A percentile compares a stretch with the other conserved stretches of the same genome.
phyloP scores from a whole-genome alignment of 1,139 yeast genomes.

The Hyphopichia khmerensis region DNA sequence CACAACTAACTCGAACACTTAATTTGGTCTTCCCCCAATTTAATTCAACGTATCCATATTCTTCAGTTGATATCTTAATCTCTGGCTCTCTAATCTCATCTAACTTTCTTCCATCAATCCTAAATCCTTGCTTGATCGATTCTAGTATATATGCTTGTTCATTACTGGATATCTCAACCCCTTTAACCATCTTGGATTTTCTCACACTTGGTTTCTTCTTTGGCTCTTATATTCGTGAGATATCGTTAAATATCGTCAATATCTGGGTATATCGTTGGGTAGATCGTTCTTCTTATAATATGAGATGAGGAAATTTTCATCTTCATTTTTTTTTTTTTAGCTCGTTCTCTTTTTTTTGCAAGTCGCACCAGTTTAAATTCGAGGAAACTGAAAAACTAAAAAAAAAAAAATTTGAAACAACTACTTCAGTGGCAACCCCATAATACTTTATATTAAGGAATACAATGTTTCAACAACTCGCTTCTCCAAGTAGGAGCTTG shows the following conservation, averaged over 20 bases:
- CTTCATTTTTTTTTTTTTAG: no score
- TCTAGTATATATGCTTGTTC: slow-evolving; percentile 63
- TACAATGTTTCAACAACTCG: not conserved
- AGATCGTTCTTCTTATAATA: no score
- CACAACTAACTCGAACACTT: slow-evolving; percentile 76
- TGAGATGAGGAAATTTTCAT: no score
- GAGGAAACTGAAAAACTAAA: no score
- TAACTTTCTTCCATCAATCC: slow-evolving; percentile 70
- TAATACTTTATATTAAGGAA: not conserved
- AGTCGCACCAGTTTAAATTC: no score
- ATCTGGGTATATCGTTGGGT: no score
- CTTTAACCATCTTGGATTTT: no score
- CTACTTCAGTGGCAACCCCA: not conserved
- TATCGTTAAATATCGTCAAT: no score
- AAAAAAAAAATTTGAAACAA: not conserved
- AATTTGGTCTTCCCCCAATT: slow-evolving; percentile 72
- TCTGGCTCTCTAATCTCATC: slow-evolving; percentile 63
- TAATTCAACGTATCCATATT: slow-evolving; percentile 81
- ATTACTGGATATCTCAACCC: slow-evolving; percentile 61
- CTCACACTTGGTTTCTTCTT: no score
- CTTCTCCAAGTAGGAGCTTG: not conserved
- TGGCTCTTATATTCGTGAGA: no score
- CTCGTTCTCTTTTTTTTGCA: no score
- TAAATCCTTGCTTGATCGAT: slow-evolving; percentile 58
- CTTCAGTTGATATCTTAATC: slow-evolving; percentile 59